These are phyloP conservation scores for Termitomyces sp. DNA, from an alignment of 768 basidiomycete genomes.

Conservation along the genomic window DNA sequence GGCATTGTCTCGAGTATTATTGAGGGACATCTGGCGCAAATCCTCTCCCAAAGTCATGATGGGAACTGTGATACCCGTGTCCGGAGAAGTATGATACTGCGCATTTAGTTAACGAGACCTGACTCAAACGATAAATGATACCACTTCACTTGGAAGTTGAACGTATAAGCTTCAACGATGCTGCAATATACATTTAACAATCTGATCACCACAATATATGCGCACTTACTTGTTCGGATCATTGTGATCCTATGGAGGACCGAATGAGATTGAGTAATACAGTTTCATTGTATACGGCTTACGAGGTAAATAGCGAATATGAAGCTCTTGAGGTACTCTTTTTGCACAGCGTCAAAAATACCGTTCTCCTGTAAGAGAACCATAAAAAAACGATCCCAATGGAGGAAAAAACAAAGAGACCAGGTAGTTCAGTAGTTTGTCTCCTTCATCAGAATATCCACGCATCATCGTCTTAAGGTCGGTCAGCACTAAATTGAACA, in stretches of 20 bases:
- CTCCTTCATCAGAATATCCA: constrained; percentile 79
- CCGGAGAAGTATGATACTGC: constrained; percentile 69
- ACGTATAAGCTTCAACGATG: constrained; percentile 85
- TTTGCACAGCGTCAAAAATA: constrained; percentile 82
- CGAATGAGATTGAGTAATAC: not conserved
- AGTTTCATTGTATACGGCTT: constrained; percentile 15
- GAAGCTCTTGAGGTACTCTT: constrained; percentile 79
- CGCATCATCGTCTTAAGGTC: constrained; percentile 51
- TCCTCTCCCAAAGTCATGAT: constrained; percentile 70
- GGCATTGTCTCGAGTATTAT: constrained; percentile 42
- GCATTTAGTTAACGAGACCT: not conserved
- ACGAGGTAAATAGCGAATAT: constrained; percentile 85
- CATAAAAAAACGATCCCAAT: constrained; percentile 3
- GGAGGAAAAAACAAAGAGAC: constrained; percentile 34
- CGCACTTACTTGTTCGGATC: constrained; percentile 74
- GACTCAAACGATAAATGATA: not conserved
- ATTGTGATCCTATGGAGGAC: constrained; percentile 57
- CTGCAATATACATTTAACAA: constrained; percentile 29
- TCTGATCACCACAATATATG: constrained; percentile 21
- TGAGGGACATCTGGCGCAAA: constrained; percentile 45
- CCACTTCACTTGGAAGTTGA: constrained; percentile 69
- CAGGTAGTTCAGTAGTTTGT: constrained; percentile 76
- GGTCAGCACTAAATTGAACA: not conserved
- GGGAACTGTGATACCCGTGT: constrained; percentile 54
- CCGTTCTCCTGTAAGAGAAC: constrained; percentile 60